Percentiles rank a stretch among this genome's conserved stretches.
phyloP scores from a whole-genome alignment of 1,284 basidiomycete genomes.

The Malassezia vespertilionis region DNA sequence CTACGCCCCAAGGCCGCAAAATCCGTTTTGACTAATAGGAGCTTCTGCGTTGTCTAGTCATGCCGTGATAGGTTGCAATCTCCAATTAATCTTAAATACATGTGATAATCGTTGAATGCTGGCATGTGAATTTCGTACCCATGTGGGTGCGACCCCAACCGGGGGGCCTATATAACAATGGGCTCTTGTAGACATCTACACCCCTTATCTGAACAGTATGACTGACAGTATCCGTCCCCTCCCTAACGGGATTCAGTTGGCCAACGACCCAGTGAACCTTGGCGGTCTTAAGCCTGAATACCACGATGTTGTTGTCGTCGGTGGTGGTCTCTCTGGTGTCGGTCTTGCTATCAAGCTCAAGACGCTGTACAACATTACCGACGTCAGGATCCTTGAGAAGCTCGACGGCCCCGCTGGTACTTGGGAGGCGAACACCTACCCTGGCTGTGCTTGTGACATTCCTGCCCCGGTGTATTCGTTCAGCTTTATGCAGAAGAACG shows the following conservation, averaged over 20 bases:
- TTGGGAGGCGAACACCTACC: constrained; percentile 38
- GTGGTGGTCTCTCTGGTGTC: constrained; percentile 38
- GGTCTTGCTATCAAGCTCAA: constrained; percentile 37
- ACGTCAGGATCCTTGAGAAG: constrained; percentile 31
- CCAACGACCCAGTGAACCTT: constrained; percentile 14
- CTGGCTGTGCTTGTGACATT: constrained; percentile 39
- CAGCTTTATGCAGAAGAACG: constrained; percentile 36
- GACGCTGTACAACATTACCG: constrained; percentile 24
- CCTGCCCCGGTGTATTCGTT: constrained; percentile 44
- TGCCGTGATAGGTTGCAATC: too few relatives aligned
- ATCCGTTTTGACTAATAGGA: constrained; percentile 14
- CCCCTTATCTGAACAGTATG: constrained; percentile 1
- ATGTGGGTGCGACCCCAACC: too few relatives aligned
- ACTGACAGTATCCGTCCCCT: neutral
- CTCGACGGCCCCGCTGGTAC: constrained; percentile 25
- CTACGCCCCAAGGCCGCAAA: constrained; percentile 11
- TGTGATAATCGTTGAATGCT: too few relatives aligned
- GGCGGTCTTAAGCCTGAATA: constrained; percentile 24
- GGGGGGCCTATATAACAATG: too few relatives aligned
- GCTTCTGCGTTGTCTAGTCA: too few relatives aligned
- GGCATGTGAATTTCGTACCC: too few relatives aligned
- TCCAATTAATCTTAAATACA: too few relatives aligned
- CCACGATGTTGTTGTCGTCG: constrained; percentile 39
- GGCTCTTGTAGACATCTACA: neutral
- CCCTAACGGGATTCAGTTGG: constrained; percentile 10